Evolutionary conservation across 805 yeast genomes (phyloP), one percentile per base, ranked within the genome.

Genomic region (Candida tallmaniae): DNA sequence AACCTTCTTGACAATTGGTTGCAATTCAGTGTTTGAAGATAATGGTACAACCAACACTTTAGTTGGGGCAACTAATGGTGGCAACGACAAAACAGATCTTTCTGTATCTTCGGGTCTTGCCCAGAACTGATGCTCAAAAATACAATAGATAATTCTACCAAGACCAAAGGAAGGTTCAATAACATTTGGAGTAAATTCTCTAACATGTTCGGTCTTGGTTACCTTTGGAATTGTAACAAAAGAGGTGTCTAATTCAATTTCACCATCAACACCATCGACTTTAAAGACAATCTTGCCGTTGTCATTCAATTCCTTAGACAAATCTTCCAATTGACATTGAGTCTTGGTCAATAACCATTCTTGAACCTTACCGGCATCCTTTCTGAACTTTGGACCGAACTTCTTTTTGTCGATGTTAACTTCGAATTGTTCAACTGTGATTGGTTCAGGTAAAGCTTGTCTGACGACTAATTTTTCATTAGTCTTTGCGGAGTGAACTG

Each of bases 141-240:
- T 64, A 25, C 95, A 76, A 69, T 93, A 93, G 46, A 93, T 70
- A 60, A 94, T 87, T 70, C 99, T 89, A 41, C 98, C 98, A 58
- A 93, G 83, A 76, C 99, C 99, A 56, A 93, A 93, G 5, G 99
- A 93, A 43, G 99, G 99, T 70, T 93, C 99, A 53, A 93, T 93
- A 42, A 93, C 99, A 58, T 85, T 88, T 43, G 99, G 99, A 47
- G 86, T 85, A 68, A 68, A 93, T 68, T 94, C 98, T 58, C 97
- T 85, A 39, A 93, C 73, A 60, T 89, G 96, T 66, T 87, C 95
- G 32, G 82, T 80, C 56, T 78, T 81, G 36, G 82, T 78, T 58
- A 76, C 81, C 69, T 83, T 78, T 50, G 75, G 85, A 55, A 93
- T 87, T 46, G 71, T 70, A 46, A 93, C 72, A 50, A 87, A 77